These are phyloP conservation scores for Microcyclosporella mali DNA, from an alignment of 2,329 filamentous ascomycete species.

Conservation along the genomic window DNA sequence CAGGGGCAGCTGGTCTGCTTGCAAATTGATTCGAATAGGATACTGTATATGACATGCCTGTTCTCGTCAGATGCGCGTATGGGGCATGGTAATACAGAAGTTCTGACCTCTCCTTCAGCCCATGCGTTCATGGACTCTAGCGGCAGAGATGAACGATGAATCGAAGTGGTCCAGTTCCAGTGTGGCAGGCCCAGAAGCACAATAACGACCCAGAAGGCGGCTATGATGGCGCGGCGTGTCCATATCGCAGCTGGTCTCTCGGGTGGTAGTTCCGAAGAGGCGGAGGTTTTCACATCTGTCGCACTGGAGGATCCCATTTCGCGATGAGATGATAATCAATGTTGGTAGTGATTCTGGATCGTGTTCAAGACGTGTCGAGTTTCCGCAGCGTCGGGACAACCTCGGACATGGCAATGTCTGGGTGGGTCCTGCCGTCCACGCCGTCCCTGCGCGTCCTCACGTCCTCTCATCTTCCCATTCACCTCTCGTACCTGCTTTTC, in stretches of 20 bases:
- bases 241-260: conserved; percentile 65
- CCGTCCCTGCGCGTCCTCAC: too few species aligned
- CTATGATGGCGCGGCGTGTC: conserved; percentile 66
- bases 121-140: conserved; percentile 81
- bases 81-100: not conserved
- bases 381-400: too few species aligned
- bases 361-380: not conserved
- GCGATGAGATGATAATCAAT: not conserved
- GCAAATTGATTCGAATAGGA: conserved; percentile 73
- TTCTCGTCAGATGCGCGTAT: not conserved
- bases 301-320: conserved; percentile 5
- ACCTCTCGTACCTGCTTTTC: too few species aligned
- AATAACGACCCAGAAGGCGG: conserved; percentile 87
- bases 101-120: conserved; percentile 74
- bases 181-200: conserved; percentile 78
- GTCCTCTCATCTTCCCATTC: too few species aligned
- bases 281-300: not conserved
- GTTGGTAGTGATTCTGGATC: not conserved
- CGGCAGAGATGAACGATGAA: conserved; percentile 79
- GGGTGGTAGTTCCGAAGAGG: conserved; percentile 47
- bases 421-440: too few species aligned
- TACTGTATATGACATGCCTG: conserved; percentile 85
- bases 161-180: conserved; percentile 94
- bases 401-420: too few species aligned
- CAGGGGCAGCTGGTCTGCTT: conserved; percentile 59